Evolutionary conservation across 2,329 filamentous ascomycete genomes (phyloP).

Genomic region (Talaromyces sp.): DNA sequence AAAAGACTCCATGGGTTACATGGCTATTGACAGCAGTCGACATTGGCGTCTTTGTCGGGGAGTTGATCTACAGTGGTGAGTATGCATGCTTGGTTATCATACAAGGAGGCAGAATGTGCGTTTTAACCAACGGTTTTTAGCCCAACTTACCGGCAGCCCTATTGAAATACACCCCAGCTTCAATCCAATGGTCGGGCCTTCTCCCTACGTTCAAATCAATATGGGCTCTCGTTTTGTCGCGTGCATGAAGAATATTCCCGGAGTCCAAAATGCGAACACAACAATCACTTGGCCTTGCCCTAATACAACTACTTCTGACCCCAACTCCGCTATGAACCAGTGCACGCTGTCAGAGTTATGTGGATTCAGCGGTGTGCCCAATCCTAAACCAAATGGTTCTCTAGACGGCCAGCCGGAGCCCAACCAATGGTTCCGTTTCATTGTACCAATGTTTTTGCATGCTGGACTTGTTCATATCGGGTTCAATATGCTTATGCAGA

Average conservation of each 20-base stretch:
- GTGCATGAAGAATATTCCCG: conserved; percentile 76
- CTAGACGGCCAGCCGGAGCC: conserved; percentile 60
- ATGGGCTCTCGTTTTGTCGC: conserved; percentile 91
- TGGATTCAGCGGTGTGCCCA: conserved; percentile 71
- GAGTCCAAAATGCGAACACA: conserved; percentile 34
- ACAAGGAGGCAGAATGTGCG: neutral
- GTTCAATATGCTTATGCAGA: conserved; percentile 88
- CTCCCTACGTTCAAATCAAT: conserved; percentile 83
- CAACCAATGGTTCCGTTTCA: conserved; percentile 96
- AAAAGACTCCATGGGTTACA: conserved; percentile 69
- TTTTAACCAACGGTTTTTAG: neutral
- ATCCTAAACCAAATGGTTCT: conserved; percentile 51
- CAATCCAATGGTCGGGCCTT: conserved; percentile 97
- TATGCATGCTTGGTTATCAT: conserved; percentile 12
- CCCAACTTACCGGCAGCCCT: conserved; percentile 66
- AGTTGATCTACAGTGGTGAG: conserved; percentile 78
- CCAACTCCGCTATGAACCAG: conserved; percentile 43
- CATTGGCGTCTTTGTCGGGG: conserved; percentile 78
- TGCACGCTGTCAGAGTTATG: conserved; percentile 78
- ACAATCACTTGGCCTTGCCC: conserved; percentile 67
- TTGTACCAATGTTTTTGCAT: conserved; percentile 91
- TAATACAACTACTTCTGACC: conserved; percentile 60
- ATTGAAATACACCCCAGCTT: conserved; percentile 71
- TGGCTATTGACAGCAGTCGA: conserved; percentile 74
- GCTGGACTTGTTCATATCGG: conserved; percentile 90